Evolutionary conservation across 2,329 filamentous ascomycete species (phyloP).

Genomic region (Xylaria sp.): DNA sequence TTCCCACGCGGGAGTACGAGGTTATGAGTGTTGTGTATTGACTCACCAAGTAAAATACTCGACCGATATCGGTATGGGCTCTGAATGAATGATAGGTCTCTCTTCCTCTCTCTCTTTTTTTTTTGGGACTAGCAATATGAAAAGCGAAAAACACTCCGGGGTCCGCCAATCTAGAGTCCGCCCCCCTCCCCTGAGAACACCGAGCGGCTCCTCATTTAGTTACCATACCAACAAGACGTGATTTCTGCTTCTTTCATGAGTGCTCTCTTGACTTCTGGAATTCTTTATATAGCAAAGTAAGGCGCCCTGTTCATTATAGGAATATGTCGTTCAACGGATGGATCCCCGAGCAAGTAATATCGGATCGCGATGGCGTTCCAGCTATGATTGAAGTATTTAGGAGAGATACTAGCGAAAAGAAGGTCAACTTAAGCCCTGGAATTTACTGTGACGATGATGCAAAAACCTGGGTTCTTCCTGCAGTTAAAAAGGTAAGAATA

Average conservation of each 20-base stretch:
- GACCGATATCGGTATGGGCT: too few relatives aligned
- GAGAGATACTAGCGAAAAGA: neutral
- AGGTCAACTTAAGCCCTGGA: conserved; percentile 40
- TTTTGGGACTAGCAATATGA: too few relatives aligned
- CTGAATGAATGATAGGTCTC: too few relatives aligned
- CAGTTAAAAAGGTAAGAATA: conserved; percentile 48
- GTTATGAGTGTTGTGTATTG: too few relatives aligned
- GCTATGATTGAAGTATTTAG: conserved; percentile 6
- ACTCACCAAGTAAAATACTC: too few relatives aligned
- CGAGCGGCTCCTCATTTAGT: neutral
- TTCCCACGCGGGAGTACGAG: too few relatives aligned
- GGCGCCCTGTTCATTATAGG: neutral
- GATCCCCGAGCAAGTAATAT: neutral
- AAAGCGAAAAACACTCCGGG: too few relatives aligned
- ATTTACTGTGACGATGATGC: conserved; percentile 54
- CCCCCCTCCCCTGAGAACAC: neutral
- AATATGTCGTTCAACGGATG: neutral
- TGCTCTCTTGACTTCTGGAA: too few relatives aligned
- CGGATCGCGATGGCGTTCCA: neutral
- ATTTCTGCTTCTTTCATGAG: neutral
- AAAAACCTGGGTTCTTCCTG: conserved; percentile 53
- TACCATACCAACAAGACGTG: neutral
- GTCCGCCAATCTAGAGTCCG: too few relatives aligned
- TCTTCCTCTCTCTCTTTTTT: too few relatives aligned
- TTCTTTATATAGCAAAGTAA: too few relatives aligned